These are phyloP conservation scores for Fusarium cyanostomum DNA, from an alignment of 2,329 filamentous ascomycete species.

Conservation along the genomic window DNA sequence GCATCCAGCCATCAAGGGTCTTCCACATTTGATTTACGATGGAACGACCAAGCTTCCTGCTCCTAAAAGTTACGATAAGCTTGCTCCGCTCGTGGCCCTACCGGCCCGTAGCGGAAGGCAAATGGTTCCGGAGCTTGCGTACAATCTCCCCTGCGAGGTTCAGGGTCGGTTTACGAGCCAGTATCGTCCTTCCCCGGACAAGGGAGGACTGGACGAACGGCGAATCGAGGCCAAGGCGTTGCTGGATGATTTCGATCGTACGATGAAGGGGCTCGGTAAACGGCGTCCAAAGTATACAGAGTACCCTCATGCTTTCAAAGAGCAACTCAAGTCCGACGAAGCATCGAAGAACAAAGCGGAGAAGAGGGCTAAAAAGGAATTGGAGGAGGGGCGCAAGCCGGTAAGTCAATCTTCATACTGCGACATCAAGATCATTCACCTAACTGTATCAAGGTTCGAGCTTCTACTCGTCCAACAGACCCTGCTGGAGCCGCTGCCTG, in stretches of 20 bases:
- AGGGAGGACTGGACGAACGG: constrained; percentile 54
- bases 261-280: constrained; percentile 54
- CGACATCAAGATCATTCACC: neutral
- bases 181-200: constrained; percentile 53
- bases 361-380: constrained; percentile 56
- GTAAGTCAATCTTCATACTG: constrained; percentile 40
- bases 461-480: constrained; percentile 55
- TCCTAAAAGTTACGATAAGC: constrained; percentile 57
- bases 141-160: constrained; percentile 55
- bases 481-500: constrained; percentile 60
- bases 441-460: constrained; percentile 48
- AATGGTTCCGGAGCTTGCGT: constrained; percentile 52
- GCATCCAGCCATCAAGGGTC: constrained; percentile 52
- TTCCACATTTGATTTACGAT: constrained; percentile 51
- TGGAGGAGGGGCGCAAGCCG: constrained; percentile 54
- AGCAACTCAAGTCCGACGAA: constrained; percentile 58
- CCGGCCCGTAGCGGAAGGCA: constrained; percentile 52
- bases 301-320: constrained; percentile 58
- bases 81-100: constrained; percentile 54
- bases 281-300: constrained; percentile 58
- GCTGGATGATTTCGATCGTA: constrained; percentile 53
- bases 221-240: constrained; percentile 52
- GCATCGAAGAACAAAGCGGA: constrained; percentile 57
- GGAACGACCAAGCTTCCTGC: constrained; percentile 54
- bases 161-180: constrained; percentile 55